phyloP scores from a whole-genome alignment of 208 protist species.

The Tritrichomonas musculus region DNA sequence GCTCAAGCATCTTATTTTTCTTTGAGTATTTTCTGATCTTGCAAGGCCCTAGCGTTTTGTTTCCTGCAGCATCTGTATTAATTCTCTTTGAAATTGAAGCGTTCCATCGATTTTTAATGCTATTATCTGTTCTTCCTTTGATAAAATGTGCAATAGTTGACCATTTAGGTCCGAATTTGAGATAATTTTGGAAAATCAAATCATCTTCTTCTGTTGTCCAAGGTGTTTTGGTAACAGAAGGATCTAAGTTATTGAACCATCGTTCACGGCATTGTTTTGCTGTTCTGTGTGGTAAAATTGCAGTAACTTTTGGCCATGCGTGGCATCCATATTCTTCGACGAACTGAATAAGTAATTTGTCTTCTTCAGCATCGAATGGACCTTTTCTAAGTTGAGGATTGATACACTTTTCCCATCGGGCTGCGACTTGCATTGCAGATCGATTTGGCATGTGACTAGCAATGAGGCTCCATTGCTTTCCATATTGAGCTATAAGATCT shows the following conservation, averaged over 20 bases:
- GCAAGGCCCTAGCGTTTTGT: too few relatives aligned
- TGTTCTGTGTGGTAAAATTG: background rate
- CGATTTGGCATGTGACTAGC: background rate
- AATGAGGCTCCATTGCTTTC: background rate
- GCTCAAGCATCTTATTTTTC: too few relatives aligned
- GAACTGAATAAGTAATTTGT: background rate
- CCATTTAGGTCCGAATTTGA: background rate
- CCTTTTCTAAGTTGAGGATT: background rate
- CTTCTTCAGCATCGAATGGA: background rate
- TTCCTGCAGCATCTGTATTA: too few relatives aligned
- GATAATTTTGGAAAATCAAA: background rate
- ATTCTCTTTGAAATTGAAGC: background rate
- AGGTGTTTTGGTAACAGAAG: background rate
- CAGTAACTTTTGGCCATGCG: background rate
- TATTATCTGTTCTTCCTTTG: background rate
- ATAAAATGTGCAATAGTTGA: background rate
- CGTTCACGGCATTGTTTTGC: background rate
- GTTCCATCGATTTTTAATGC: background rate
- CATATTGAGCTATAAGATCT: background rate
- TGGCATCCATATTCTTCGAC: background rate
- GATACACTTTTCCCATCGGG: constrained; percentile 22
- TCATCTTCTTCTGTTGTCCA: background rate
- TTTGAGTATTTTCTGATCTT: too few relatives aligned
- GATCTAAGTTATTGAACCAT: background rate
- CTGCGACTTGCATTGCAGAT: background rate